Percentiles rank a stretch among this genome's conserved stretches.
These are phyloP conservation scores for Filosporella fistucella DNA, from an alignment of 495 filamentous ascomycete genomes.

Conservation along the genomic window DNA sequence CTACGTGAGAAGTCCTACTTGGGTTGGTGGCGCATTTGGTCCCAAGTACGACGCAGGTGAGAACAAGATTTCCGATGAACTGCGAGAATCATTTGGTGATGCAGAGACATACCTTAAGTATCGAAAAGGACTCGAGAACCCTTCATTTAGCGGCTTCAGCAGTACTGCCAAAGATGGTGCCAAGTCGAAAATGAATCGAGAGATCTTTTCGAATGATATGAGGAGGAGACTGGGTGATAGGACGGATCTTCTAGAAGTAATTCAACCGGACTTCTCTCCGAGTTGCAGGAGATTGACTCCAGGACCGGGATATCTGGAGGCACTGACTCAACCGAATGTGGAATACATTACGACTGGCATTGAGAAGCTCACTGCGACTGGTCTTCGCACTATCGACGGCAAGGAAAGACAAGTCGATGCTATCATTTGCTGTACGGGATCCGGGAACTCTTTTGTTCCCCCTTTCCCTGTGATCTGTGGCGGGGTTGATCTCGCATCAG, in stretches of 20 bases:
- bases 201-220: no score
- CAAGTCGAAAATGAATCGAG: no score
- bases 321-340: conserved; percentile 58
- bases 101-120: no score
- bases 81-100: no score
- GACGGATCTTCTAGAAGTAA: no score
- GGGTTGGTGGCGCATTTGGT: no score
- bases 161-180: no score
- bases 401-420: conserved; percentile 49
- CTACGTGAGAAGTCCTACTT: conserved; percentile 62
- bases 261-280: conserved; percentile 57
- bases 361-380: conserved; percentile 49
- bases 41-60: no score
- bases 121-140: no score
- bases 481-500: conserved; percentile 42
- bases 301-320: conserved; percentile 65
- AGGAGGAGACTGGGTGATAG: no score
- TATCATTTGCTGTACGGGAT: conserved; percentile 66
- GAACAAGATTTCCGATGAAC: no score
- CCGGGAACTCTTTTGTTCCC: conserved; percentile 50
- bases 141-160: no score
- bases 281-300: conserved; percentile 66
- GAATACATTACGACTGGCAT: conserved; percentile 52
- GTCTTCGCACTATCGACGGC: conserved; percentile 52
- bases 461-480: conserved; percentile 48